These are phyloP conservation scores for Tuber borchii DNA, from an alignment of 495 filamentous ascomycete genomes.

Conservation along the genomic window DNA sequence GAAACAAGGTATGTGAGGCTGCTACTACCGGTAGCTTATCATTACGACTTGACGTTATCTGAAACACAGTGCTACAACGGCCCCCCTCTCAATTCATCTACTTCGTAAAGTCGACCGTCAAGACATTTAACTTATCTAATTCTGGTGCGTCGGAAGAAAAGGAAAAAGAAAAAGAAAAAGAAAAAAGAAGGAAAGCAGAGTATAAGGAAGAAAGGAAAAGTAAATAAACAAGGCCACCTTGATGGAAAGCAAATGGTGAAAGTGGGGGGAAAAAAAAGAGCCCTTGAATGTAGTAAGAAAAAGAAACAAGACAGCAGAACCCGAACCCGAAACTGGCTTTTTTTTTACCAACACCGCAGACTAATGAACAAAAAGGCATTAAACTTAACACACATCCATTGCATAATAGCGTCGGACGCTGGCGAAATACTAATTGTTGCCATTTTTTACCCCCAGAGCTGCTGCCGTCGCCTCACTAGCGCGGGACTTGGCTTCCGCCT, in stretches of 20 bases:
- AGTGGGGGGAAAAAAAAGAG: not conserved
- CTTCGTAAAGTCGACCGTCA: not conserved
- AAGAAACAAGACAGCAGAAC: slow-evolving; percentile 20
- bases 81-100: not conserved
- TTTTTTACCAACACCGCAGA: slow-evolving; percentile 1
- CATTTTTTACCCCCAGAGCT: slow-evolving; percentile 21
- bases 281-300: slow-evolving; percentile 17
- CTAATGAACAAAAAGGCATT: slow-evolving; percentile 8
- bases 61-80: not conserved
- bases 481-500: slow-evolving; percentile 42
- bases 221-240: slow-evolving; percentile 13
- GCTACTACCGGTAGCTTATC: not conserved
- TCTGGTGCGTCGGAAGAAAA: not conserved
- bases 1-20: not conserved
- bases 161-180: not conserved
- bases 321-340: slow-evolving; percentile 22
- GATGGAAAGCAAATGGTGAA: not conserved
- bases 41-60: not conserved
- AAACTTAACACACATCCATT: not conserved
- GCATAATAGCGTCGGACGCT: not conserved
- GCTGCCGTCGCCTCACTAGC: slow-evolving; percentile 36
- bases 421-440: slow-evolving; percentile 10
- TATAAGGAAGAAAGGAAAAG: slow-evolving; percentile 2
- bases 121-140: slow-evolving; percentile 5
- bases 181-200: not conserved